Conservation (phyloP, 257 asterid genomes). For the Solanum pimpinellifolium region DNA sequence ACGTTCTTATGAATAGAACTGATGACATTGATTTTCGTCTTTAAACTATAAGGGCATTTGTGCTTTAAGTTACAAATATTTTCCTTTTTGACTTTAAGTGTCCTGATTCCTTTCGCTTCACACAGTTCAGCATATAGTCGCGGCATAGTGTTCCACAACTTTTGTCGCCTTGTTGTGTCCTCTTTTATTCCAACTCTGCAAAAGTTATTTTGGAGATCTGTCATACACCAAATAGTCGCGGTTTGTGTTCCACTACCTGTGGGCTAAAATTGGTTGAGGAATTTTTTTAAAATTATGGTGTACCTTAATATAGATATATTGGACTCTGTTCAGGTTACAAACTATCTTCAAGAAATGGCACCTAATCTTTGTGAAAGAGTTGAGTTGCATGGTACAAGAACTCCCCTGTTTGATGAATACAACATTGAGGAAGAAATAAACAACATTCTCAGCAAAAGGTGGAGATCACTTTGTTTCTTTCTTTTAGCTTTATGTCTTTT, state of each 20-base stretch:
- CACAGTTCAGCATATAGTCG: neutral
- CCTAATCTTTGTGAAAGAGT: constrained; percentile 88
- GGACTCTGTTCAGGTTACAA: constrained; percentile 58
- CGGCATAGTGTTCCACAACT: neutral
- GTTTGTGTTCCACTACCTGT: neutral
- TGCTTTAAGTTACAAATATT: neutral
- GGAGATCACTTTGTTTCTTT: constrained; percentile 6
- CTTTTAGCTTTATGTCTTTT: neutral
- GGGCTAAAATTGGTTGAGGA: neutral
- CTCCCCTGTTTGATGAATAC: constrained; percentile 86
- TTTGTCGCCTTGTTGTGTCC: neutral
- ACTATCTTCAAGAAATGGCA: constrained; percentile 92
- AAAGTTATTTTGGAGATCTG: neutral
- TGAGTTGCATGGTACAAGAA: constrained; percentile 58
- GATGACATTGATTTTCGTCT: neutral
- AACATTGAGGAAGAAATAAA: constrained; percentile 82
- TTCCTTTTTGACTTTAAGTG: neutral
- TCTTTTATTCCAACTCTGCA: neutral
- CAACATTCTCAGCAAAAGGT: constrained; percentile 85
- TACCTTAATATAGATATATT: neutral
- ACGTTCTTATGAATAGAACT: neutral
- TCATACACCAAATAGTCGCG: neutral
- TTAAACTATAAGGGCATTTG: neutral
- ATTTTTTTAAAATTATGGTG: neutral
- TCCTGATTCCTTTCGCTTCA: neutral